A percentile compares a stretch with the other conserved stretches of the same genome.
These are phyloP conservation scores for Begonia fuchsioides DNA, from an alignment of 306 rosid genomes.

Conservation along the genomic window DNA sequence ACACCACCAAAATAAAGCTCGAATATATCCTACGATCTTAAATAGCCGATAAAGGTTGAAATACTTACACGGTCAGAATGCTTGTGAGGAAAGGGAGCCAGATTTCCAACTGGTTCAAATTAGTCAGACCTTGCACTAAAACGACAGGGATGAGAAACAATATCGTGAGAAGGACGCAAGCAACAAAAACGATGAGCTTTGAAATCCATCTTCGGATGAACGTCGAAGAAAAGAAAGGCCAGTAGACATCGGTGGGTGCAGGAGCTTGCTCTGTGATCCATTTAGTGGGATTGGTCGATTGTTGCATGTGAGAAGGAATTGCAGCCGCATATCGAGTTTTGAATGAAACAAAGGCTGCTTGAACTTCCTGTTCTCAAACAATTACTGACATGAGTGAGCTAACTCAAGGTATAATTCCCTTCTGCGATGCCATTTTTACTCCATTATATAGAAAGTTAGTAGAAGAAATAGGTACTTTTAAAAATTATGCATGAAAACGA, in stretches of 20 bases:
- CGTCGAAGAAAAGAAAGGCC: conserved; percentile 89
- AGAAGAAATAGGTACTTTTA: no score
- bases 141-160: conserved; percentile 75
- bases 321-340: conserved; percentile 71
- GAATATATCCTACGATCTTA: background rate
- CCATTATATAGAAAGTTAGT: no score
- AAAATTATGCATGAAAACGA: background rate
- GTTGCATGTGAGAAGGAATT: conserved; percentile 55
- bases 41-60: conserved; percentile 4
- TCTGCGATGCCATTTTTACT: no score
- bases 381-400: no score
- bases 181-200: conserved; percentile 53
- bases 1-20: background rate
- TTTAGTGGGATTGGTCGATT: conserved; percentile 63
- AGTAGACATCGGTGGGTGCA: conserved; percentile 75
- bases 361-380: conserved; percentile 38
- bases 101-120: conserved; percentile 59
- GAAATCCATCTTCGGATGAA: conserved; percentile 81
- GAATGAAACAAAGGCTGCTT: conserved; percentile 86
- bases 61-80: conserved; percentile 67
- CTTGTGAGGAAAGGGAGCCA: conserved; percentile 75
- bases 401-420: no score
- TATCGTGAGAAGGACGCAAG: conserved; percentile 40
- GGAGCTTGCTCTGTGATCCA: conserved; percentile 91
- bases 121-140: conserved; percentile 66